These are phyloP conservation scores for Stemphylium lycopersici DNA, from an alignment of 2,329 filamentous ascomycete genomes.

Conservation along the genomic window DNA sequence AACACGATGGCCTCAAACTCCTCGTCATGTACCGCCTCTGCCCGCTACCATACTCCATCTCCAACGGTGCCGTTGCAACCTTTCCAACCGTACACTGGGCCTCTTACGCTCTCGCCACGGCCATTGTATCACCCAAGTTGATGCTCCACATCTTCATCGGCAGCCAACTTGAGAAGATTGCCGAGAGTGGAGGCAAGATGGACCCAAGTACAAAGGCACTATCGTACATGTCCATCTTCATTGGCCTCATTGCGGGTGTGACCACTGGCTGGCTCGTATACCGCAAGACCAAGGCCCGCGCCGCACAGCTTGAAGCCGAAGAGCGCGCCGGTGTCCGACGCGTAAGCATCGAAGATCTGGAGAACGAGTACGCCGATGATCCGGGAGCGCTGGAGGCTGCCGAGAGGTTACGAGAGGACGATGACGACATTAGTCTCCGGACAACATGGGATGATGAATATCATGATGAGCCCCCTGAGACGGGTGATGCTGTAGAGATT, in stretches of 20 bases:
- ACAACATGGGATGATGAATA: conserved; percentile 56
- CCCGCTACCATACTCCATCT: conserved; percentile 88
- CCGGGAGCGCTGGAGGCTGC: conserved; percentile 51
- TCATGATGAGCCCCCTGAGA: conserved; percentile 50
- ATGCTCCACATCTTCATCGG: conserved; percentile 94
- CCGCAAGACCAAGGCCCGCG: conserved; percentile 60
- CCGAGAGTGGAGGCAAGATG: conserved; percentile 86
- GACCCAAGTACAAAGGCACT: conserved; percentile 75
- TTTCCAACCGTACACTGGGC: conserved; percentile 83
- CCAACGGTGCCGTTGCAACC: conserved; percentile 92
- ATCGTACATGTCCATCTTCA: conserved; percentile 80
- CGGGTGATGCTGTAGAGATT: conserved; percentile 49
- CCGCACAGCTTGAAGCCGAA: conserved; percentile 56
- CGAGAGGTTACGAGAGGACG: conserved; percentile 54
- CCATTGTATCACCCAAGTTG: conserved; percentile 82
- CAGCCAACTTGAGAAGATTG: conserved; percentile 77
- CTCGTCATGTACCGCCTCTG: conserved; percentile 92
- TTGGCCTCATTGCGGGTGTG: conserved; percentile 74
- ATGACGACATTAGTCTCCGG: conserved; percentile 58
- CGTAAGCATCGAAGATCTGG: conserved; percentile 43
- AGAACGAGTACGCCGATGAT: conserved; percentile 53
- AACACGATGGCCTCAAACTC: conserved; percentile 87
- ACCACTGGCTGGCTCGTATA: conserved; percentile 87
- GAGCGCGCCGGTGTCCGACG: conserved; percentile 48
- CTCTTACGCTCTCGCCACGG: conserved; percentile 81